Evolutionary conservation across 148 eudicot species (phyloP).

Genomic region (Fagopyrum homotropicum): DNA sequence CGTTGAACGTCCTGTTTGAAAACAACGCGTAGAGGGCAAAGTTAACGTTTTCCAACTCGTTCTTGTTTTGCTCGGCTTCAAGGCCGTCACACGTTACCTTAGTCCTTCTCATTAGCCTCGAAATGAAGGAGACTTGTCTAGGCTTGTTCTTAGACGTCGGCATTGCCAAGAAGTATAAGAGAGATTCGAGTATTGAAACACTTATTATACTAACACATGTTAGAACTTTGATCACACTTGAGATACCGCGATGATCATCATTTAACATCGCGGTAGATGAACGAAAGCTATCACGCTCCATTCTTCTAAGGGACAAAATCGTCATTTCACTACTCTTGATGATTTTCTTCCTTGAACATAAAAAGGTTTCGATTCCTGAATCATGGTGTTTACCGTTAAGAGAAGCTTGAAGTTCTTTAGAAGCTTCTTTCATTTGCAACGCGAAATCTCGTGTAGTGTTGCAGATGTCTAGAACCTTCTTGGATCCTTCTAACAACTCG

Average conservation of each 20-base stretch:
- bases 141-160: constrained; percentile 21
- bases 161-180: constrained; percentile 25
- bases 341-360: constrained; percentile 28
- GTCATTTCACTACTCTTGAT: constrained; percentile 22
- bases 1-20: background rate
- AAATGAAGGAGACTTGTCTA: constrained; percentile 21
- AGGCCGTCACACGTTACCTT: background rate
- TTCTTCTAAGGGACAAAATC: constrained; percentile 17
- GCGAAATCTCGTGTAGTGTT: constrained; percentile 14
- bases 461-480: constrained; percentile 24
- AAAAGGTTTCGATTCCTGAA: constrained; percentile 15
- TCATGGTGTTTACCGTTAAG: constrained; percentile 18
- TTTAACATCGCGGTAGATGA: constrained; percentile 14
- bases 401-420: constrained; percentile 16
- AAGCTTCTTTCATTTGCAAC: constrained; percentile 17
- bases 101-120: constrained; percentile 22
- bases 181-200: constrained; percentile 23
- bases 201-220: constrained; percentile 30
- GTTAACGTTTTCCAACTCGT: constrained; percentile 21
- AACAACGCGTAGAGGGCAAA: constrained; percentile 14
- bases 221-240: constrained; percentile 25
- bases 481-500: constrained; percentile 25
- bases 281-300: constrained; percentile 12
- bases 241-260: constrained; percentile 10
- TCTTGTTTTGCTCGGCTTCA: background rate